Evolutionary conservation across 805 yeast genomes (phyloP).

Genomic region (Cyberlindnera xishuangbannaensis): DNA sequence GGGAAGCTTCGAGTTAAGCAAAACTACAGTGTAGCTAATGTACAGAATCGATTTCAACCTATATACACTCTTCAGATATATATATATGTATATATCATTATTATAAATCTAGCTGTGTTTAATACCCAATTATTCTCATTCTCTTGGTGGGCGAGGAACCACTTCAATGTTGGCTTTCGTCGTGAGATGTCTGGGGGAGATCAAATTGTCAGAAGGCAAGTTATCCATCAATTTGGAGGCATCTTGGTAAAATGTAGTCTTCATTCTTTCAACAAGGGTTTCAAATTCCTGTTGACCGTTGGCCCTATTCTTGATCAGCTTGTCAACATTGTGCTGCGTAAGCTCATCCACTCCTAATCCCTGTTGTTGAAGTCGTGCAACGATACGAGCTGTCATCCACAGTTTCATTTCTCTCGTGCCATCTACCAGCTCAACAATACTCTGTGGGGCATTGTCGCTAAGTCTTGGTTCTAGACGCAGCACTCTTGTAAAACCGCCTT

Average conservation of each 20-base stretch:
- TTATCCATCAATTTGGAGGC: slow-evolving; percentile 13
- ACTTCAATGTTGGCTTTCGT: slow-evolving; percentile 16
- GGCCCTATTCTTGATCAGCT: slow-evolving; percentile 40
- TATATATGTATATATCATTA: too few species aligned
- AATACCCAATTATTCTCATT: too few species aligned
- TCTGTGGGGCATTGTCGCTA: slow-evolving; percentile 88
- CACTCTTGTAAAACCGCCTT: slow-evolving; percentile 83
- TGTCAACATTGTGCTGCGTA: slow-evolving; percentile 52
- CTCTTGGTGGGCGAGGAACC: slow-evolving; percentile 17
- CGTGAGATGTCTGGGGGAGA: slow-evolving; percentile 20
- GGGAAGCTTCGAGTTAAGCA: too few species aligned
- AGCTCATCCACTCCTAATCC: slow-evolving; percentile 45
- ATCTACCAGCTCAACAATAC: slow-evolving; percentile 82
- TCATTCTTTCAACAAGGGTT: slow-evolving; percentile 56
- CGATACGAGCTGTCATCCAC: slow-evolving; percentile 75
- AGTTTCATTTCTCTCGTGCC: slow-evolving; percentile 63
- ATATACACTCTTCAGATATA: background rate
- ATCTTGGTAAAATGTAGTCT: slow-evolving; percentile 35
- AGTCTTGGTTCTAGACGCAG: slow-evolving; percentile 77
- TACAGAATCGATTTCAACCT: background rate
- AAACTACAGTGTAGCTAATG: too few species aligned
- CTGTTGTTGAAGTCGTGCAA: slow-evolving; percentile 72
- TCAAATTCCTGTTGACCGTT: slow-evolving; percentile 51
- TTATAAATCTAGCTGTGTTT: too few species aligned
- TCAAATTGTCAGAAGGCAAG: slow-evolving; percentile 14